A percentile compares a stretch with the other conserved stretches of the same genome.
phyloP scores from a whole-genome alignment of 2,329 filamentous ascomycete species.

The Monosporascus sp. region DNA sequence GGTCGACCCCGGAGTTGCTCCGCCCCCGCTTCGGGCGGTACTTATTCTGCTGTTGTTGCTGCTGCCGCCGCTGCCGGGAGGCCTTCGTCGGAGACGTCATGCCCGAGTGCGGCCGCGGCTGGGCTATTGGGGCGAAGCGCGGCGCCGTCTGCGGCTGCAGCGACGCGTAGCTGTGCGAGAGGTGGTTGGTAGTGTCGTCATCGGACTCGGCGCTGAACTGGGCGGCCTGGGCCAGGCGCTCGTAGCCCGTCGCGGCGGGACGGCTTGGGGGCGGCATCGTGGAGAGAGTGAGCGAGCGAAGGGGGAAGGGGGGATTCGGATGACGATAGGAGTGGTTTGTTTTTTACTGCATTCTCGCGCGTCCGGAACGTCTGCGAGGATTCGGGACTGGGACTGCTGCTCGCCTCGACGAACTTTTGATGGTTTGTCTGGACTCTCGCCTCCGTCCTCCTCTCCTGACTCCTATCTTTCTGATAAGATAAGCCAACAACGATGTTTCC shows the following conservation, averaged over 20 bases:
- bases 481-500: too few relatives aligned
- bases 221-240: slow-evolving; percentile 77
- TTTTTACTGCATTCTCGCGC: neutral
- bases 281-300: neutral
- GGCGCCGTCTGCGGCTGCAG: slow-evolving; percentile 50
- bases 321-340: neutral
- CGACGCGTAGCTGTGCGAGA: slow-evolving; percentile 47
- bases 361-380: neutral
- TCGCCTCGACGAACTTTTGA: too few relatives aligned
- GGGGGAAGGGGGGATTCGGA: neutral
- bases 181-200: slow-evolving; percentile 43
- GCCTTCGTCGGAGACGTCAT: slow-evolving; percentile 53
- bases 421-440: too few relatives aligned
- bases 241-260: slow-evolving; percentile 75
- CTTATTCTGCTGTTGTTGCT: slow-evolving; percentile 19
- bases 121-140: slow-evolving; percentile 59
- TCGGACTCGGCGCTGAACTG: slow-evolving; percentile 68
- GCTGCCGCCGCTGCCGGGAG: slow-evolving; percentile 22
- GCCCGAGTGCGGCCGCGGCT: slow-evolving; percentile 54
- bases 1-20: slow-evolving; percentile 86
- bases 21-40: slow-evolving; percentile 39
- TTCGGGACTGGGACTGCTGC: neutral
- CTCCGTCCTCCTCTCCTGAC: too few relatives aligned
- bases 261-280: slow-evolving; percentile 59
- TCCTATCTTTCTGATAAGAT: too few relatives aligned